These are phyloP conservation scores for Aspergillus costaricaensis DNA, from an alignment of 2,329 filamentous ascomycete species.

Conservation along the genomic window DNA sequence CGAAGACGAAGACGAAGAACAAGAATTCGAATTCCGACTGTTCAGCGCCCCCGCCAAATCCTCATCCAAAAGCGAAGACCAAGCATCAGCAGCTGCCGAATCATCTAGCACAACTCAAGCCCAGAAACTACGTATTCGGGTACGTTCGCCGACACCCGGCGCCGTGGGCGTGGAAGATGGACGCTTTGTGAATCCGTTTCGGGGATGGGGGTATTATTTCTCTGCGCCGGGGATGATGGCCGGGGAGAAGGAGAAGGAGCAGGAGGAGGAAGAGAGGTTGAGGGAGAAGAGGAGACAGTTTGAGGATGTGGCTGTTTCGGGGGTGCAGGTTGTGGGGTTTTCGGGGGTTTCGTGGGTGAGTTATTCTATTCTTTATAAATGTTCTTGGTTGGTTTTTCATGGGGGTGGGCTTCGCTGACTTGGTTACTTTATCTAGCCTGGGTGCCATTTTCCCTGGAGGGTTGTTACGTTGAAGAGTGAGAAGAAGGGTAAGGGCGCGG, in stretches of 20 bases:
- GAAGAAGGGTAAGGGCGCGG: slow-evolving; percentile 30
- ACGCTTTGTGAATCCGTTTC: slow-evolving; percentile 42
- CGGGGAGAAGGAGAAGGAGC: slow-evolving; percentile 7
- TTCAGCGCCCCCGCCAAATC: slow-evolving; percentile 34
- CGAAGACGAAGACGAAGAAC: slow-evolving; percentile 44
- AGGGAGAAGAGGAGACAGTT: slow-evolving; percentile 32
- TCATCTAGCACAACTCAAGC: no score
- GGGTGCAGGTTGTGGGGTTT: slow-evolving; percentile 34
- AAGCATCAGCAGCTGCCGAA: background rate
- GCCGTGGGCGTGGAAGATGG: slow-evolving; percentile 32
- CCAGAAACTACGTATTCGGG: slow-evolving; percentile 42
- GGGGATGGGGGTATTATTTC: slow-evolving; percentile 47
- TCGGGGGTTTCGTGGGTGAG: slow-evolving; percentile 39
- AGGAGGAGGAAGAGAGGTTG: slow-evolving; percentile 18
- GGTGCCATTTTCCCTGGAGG: slow-evolving; percentile 45
- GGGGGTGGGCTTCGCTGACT: background rate
- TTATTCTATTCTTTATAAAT: slow-evolving; percentile 2
- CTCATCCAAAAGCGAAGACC: background rate
- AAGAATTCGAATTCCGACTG: slow-evolving; percentile 48
- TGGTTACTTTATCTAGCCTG: slow-evolving; percentile 30
- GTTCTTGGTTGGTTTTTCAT: background rate
- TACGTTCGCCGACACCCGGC: slow-evolving; percentile 42
- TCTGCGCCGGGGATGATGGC: slow-evolving; percentile 35
- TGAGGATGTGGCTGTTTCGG: slow-evolving; percentile 40
- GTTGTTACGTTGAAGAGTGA: slow-evolving; percentile 38